These are phyloP conservation scores for Limnomonas spitsbergensis DNA, from an alignment of 139 green algal genomes.

Conservation along the genomic window DNA sequence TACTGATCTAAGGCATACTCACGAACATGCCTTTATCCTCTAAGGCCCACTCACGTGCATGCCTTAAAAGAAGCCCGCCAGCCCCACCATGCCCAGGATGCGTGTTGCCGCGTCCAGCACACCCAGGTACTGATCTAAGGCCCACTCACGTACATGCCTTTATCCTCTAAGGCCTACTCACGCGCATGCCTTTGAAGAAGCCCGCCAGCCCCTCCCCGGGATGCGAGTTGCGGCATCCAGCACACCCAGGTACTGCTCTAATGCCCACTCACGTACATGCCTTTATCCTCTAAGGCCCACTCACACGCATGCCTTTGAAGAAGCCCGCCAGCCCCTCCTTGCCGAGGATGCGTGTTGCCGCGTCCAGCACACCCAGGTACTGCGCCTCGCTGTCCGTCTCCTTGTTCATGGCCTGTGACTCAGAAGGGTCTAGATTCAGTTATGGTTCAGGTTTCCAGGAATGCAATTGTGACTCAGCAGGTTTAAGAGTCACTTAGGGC, in stretches of 20 bases:
- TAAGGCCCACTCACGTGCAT: conserved; percentile 16
- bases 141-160: too few relatives aligned
- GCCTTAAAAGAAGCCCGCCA: conserved; percentile 68
- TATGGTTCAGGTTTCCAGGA: not conserved
- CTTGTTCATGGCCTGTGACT: conserved; percentile 39
- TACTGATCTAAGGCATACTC: too few relatives aligned
- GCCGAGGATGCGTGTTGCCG: conserved; percentile 57
- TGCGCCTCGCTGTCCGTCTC: conserved; percentile 48
- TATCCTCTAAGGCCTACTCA: too few relatives aligned
- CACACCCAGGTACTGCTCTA: conserved; percentile 68
- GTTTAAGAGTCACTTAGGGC: too few relatives aligned
- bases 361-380: conserved; percentile 62
- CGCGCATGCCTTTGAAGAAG: conserved; percentile 61
- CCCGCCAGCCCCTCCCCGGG: conserved; percentile 56
- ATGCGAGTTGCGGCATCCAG: conserved; percentile 63
- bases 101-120: conserved; percentile 55
- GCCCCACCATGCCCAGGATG: conserved; percentile 64
- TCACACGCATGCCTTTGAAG: conserved; percentile 52
- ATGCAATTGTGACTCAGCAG: not conserved
- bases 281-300: too few relatives aligned
- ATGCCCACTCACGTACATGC: too few relatives aligned
- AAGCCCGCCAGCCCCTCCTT: conserved; percentile 65
- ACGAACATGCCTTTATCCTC: too few relatives aligned
- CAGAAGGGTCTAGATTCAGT: too few relatives aligned
- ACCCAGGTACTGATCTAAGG: too few relatives aligned